Evolutionary conservation across 2,329 filamentous ascomycete genomes (phyloP).

Genomic region (Rhynchosporium secalis): DNA sequence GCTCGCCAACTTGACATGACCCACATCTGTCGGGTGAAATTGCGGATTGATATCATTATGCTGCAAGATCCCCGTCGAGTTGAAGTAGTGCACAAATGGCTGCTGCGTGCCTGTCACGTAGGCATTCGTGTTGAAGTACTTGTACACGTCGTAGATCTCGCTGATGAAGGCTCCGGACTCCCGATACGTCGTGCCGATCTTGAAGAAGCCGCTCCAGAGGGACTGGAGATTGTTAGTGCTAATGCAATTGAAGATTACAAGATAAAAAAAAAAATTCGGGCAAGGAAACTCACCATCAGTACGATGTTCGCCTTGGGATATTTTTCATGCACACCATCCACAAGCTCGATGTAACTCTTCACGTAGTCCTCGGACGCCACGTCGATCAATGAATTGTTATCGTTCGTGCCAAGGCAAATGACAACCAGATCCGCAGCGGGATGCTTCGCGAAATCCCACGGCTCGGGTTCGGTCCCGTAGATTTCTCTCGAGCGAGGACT

Average conservation of each 20-base stretch:
- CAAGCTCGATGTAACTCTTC: slow-evolving; percentile 46
- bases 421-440: slow-evolving; percentile 47
- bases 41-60: slow-evolving; percentile 61
- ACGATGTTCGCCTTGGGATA: slow-evolving; percentile 49
- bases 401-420: slow-evolving; percentile 51
- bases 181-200: slow-evolving; percentile 51
- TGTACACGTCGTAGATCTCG: slow-evolving; percentile 52
- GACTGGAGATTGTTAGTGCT: slow-evolving; percentile 40
- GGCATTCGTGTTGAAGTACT: slow-evolving; percentile 51
- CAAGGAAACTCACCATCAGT: slow-evolving; percentile 41
- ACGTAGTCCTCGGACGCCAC: slow-evolving; percentile 44
- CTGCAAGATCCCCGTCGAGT: slow-evolving; percentile 59
- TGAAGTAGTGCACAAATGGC: slow-evolving; percentile 60
- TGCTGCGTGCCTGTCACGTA: slow-evolving; percentile 40
- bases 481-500: slow-evolving; percentile 31
- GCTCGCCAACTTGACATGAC: slow-evolving; percentile 60
- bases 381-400: slow-evolving; percentile 46
- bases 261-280: not conserved
- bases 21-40: slow-evolving; percentile 61
- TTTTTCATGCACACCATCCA: slow-evolving; percentile 49
- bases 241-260: no score
- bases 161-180: slow-evolving; percentile 49
- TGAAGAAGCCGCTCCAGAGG: slow-evolving; percentile 55
- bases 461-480: slow-evolving; percentile 44
- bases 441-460: slow-evolving; percentile 48